These are phyloP conservation scores for Xanthoceras sorbifolium DNA, from an alignment of 345 rosid species.

Conservation along the genomic window DNA sequence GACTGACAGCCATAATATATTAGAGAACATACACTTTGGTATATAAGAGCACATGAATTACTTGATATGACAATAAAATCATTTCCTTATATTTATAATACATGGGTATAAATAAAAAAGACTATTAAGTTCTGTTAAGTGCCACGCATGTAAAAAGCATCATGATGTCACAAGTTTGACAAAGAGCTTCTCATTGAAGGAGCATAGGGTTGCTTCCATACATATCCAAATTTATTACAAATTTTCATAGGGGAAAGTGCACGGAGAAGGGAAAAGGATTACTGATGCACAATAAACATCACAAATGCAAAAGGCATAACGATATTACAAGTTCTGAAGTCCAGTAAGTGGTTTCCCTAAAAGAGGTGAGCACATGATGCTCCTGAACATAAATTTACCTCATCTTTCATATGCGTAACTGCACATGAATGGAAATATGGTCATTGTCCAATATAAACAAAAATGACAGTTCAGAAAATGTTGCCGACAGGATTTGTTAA, in stretches of 20 bases:
- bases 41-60: neutral
- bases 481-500: neutral
- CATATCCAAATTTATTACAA: neutral
- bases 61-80: neutral
- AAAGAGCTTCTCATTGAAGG: neutral
- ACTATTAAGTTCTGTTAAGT: neutral
- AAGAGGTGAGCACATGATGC: neutral
- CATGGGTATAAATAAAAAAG: neutral
- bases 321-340: neutral
- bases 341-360: neutral
- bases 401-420: neutral
- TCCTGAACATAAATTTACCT: neutral
- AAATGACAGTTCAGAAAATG: neutral
- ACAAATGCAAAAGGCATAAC: neutral
- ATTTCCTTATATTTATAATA: neutral
- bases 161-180: slow-evolving; percentile 10
- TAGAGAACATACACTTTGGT: neutral
- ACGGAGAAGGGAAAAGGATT: neutral
- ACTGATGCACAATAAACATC: neutral
- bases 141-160: neutral
- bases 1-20: neutral
- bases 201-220: neutral
- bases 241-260: neutral
- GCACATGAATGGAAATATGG: neutral
- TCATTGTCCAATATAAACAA: neutral